Base-by-base conservation (phyloP, 176 grass and related monocot genomes). In the Raddia guianensis region DNA sequence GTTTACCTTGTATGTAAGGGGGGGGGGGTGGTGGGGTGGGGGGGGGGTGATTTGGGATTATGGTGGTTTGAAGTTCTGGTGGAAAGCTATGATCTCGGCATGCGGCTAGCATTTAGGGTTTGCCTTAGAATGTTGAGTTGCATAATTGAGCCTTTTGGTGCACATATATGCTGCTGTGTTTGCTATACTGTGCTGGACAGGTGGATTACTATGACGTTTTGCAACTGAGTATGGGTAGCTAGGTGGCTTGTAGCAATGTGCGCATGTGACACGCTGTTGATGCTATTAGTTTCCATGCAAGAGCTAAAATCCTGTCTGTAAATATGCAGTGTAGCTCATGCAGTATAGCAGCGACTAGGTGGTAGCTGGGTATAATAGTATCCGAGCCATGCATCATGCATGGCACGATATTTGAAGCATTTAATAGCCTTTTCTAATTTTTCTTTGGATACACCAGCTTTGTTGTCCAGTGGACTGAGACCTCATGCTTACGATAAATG, bases 51-150 rank as follows among this genome's bases (percentile, higher is more conserved):
- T 79, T 64, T 65, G 58, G 70, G 20, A 49, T 66, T 63, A 21
- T 19, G 49, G 20, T 67, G 66, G 27, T 55, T 56, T 49, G 57
- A 9, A 65, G 58, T 6, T 68, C 13, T 49, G 16, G 32, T 49
- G 48, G 59, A 46, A 10, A 48, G 49, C 37, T 46, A 70, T 5
- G 19, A 35, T 19, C 45, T 44, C 0, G 8, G 27, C 34, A 34
- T 68, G 19, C 63, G 43, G n/a, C 19, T 69, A 40, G 37, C 37
- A 5, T 68, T 8, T 76, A 70, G 72, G 80, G 56, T 57, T 72
- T 87, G 16, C 48, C n/a, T 27, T 54, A 32, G 61, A 63, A 73
- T 66, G 80, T 50, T 73, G 74, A 72, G 27, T n/a, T 83, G 35
- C 49, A 8, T 5, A 63, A 60, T 16, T 19, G 6, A 68, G 50